Evolutionary conservation across 2,329 filamentous ascomycete species (phyloP), one percentile per base, ranked within the genome.

Genomic region (Aspergillus sp.): DNA sequence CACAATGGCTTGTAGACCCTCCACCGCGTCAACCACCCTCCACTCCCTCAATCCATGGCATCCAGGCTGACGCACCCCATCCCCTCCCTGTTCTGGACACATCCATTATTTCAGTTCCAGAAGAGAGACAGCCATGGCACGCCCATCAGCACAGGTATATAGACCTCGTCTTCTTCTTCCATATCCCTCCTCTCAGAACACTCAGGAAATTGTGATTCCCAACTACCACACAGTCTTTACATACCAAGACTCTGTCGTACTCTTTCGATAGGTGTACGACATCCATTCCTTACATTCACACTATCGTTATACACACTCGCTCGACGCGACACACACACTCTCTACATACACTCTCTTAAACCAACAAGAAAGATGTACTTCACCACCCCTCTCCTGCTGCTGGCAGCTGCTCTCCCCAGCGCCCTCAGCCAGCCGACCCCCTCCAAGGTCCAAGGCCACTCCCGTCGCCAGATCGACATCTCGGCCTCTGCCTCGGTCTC

Each of bases 371-470:
- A 54, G 55, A 74, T 74, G 72, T 68, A 71, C 28, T 65, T 73
- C 67, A 60, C 65, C 62, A 71, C 70, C 59, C 68, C 71, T 60
- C 57, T 73, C 41, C 50, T 72, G 62, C 50, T 72, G 62, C 69
- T 75, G 62, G 69, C 74, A 60, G 70, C 70, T 66, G 70, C 72
- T 55, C 62, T 74, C 36, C 62, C 68, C 62, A 65, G 68, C 38
- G 58, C 67, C 17, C 45, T 70, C 12, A 67, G 69, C 9, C 19
- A 17, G 9, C 41, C 41, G 3, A 45, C 41, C 17, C 68, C 70
- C 52, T 10, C 47, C 47, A 48, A 48, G 7, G 65, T 57, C 5
- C 57, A 67, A 38, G 66, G 58, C 57, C 53, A 65, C 49, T 59
- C 62, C 53, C 62, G 65, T 43, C 65, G 65, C 60, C 61, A 70